These are phyloP conservation scores for Rhodotorula sphaerocarpa DNA, from an alignment of 768 basidiomycete species.

Conservation along the genomic window DNA sequence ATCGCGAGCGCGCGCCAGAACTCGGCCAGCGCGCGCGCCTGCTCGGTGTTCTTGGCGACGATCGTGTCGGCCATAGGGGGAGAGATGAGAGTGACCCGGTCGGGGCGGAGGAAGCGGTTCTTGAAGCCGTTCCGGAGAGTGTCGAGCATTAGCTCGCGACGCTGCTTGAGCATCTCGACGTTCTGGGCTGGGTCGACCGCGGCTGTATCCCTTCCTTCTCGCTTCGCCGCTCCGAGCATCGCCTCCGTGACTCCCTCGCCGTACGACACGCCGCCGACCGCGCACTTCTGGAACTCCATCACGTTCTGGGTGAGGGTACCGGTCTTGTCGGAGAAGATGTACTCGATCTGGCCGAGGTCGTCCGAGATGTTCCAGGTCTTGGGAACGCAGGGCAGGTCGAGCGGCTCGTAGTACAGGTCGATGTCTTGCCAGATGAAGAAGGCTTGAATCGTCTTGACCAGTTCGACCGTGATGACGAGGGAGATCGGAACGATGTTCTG, in stretches of 20 bases:
- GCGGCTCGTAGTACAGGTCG: conserved; percentile 83
- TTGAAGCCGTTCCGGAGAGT: conserved; percentile 71
- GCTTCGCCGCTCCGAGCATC: conserved; percentile 78
- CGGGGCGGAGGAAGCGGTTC: conserved; percentile 72
- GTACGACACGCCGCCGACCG: conserved; percentile 70
- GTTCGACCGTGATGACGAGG: conserved; percentile 93
- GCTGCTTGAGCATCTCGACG: conserved; percentile 53
- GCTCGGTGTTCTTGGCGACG: conserved; percentile 44
- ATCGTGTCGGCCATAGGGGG: conserved; percentile 75
- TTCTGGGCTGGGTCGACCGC: conserved; percentile 64
- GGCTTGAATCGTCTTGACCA: conserved; percentile 81
- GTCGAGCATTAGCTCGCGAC: conserved; percentile 69
- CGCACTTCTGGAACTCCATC: conserved; percentile 98
- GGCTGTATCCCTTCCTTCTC: conserved; percentile 61
- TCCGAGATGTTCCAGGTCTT: conserved; percentile 95
- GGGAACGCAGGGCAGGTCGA: conserved; percentile 80
- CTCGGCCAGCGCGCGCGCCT: conserved; percentile 51
- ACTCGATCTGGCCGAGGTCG: conserved; percentile 97
- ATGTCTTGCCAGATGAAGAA: conserved; percentile 93
- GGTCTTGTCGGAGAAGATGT: conserved; percentile 86
- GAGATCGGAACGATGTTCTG: conserved; percentile 98
- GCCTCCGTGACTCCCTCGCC: conserved; percentile 95
- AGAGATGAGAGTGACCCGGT: conserved; percentile 78
- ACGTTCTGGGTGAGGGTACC: conserved; percentile 95
- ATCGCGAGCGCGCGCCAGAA: conserved; percentile 94